Base-by-base conservation (phyloP, 1,284 basidiomycete genomes). In the Pterulicium gracile region DNA sequence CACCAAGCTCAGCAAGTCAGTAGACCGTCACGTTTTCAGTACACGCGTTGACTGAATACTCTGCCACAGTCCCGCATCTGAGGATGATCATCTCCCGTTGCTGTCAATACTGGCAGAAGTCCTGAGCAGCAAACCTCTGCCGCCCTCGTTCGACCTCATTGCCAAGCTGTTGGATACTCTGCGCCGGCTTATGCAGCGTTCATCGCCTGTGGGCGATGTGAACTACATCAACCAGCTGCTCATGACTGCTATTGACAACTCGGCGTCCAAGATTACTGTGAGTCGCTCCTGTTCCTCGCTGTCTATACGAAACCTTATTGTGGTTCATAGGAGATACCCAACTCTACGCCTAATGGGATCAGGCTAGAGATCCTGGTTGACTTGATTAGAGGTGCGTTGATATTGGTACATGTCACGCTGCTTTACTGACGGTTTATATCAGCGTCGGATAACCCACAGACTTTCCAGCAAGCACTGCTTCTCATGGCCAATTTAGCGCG, bases 361-460 rank as follows among this genome's bases (percentile, higher is more conserved):
- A 70, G 83, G 15, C 57, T 93, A 47, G 89, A 94, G 52, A 79
- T 91, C 1, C 72, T 95, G 20, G 83, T 95, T 22, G 90, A 94
- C 53, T 71, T 94, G 24, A 86, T 95, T 57, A 72, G 91, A 58
- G 75, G 88, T 90, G 55, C 42, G 74, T 59, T 7, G 24, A 32
- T 39, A 19, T 17, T 47, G 21, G 44, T 45, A 44, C 47, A 3
- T 14, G 32, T 27, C 18, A 23, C n/a, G n/a, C n/a, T n/a, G n/a
- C 15, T 32, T 36, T 49, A 49, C 49, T 49, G n/a, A 47, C 48
- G 17, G 35, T 34, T 13, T 23, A 17, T 43, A 43, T 49, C 36
- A 90, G 90, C 81, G 12, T 87, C 90, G 2, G 78, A 81, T 47
- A 97, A 96, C 59, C 93, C 94, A 1, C 91, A 97, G 59, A 95